These are phyloP conservation scores for Madurella mycetomatis DNA, from an alignment of 2,329 filamentous ascomycete genomes.

Conservation along the genomic window DNA sequence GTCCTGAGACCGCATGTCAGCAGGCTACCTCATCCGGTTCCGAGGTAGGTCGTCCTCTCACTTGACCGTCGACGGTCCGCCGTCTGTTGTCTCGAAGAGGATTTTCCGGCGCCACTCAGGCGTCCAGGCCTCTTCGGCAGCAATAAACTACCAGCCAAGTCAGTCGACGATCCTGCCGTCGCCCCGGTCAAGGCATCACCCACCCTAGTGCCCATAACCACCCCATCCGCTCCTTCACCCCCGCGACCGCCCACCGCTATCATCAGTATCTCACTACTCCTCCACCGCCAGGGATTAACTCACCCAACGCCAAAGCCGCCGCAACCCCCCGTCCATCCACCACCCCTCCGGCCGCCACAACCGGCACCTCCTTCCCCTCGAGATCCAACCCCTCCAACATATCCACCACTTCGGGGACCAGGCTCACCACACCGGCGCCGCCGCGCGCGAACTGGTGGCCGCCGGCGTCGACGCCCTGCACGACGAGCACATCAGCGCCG, in stretches of 20 bases:
- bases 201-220: constrained; percentile 41
- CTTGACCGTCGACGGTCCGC: constrained; percentile 44
- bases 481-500: constrained; percentile 55
- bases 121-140: constrained; percentile 40
- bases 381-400: constrained; percentile 40
- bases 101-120: constrained; percentile 38
- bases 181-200: background rate
- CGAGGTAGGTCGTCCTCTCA: constrained; percentile 17
- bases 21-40: background rate
- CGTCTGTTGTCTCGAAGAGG: constrained; percentile 40
- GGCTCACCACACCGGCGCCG: constrained; percentile 50
- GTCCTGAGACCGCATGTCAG: constrained; percentile 20
- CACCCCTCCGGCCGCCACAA: constrained; percentile 59
- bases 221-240: constrained; percentile 39
- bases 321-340: constrained; percentile 51
- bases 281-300: constrained; percentile 19
- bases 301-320: constrained; percentile 52
- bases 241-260: background rate
- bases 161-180: background rate
- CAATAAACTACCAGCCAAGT: constrained; percentile 36
- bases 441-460: constrained; percentile 53
- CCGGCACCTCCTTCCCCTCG: constrained; percentile 31
- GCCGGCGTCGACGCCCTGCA: constrained; percentile 61
- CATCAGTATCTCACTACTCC: background rate
- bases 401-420: constrained; percentile 55